Conservation (phyloP, 2,329 filamentous ascomycete genomes). For the Diplodia mutila region DNA sequence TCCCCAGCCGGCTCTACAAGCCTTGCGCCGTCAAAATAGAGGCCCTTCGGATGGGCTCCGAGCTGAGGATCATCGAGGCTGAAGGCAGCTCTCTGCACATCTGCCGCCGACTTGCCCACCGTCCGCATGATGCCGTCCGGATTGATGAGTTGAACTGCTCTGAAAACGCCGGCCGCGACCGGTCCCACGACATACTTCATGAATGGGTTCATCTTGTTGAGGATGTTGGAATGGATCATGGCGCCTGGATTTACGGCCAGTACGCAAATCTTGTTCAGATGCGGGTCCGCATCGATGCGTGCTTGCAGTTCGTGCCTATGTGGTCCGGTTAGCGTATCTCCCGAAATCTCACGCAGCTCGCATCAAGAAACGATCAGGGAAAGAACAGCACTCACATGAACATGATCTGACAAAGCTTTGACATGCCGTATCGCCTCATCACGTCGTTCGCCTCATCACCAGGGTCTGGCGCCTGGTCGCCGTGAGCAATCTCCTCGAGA, state of each 20-base stretch:
- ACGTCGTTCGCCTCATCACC: constrained; percentile 8
- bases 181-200: not conserved
- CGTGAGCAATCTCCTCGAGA: not conserved
- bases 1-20: not conserved
- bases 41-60: not conserved
- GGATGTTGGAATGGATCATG: constrained; percentile 5
- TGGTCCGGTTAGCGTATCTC: not conserved
- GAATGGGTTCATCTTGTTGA: not conserved
- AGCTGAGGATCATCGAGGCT: not conserved
- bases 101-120: constrained; percentile 4
- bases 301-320: not conserved
- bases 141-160: not conserved
- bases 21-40: constrained; percentile 14
- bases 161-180: not conserved
- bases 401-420: constrained; percentile 17
- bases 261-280: not conserved
- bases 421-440: constrained; percentile 12
- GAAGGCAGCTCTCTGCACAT: constrained; percentile 12
- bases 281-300: not conserved
- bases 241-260: not conserved
- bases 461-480: not conserved
- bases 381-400: constrained; percentile 4
- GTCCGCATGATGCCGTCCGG: constrained; percentile 7
- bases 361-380: not conserved
- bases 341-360: not conserved